A percentile compares a stretch with the other conserved stretches of the same genome.
Conservation (phyloP, 2,329 filamentous ascomycete species). For the Aspergillus sp. region DNA sequence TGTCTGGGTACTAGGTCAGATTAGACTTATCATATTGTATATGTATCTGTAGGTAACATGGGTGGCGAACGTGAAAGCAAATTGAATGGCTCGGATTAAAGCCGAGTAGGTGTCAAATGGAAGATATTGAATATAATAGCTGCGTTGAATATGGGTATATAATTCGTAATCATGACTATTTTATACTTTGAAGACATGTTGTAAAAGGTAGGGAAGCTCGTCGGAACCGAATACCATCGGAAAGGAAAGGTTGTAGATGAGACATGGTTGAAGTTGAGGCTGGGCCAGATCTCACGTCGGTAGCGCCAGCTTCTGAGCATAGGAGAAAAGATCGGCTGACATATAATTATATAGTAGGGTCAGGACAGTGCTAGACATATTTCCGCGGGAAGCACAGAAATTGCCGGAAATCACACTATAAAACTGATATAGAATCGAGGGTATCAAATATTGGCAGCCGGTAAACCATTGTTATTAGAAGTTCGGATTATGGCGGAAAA, state of each 20-base stretch:
- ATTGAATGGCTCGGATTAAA: neutral
- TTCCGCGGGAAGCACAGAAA: neutral
- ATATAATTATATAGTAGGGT: neutral
- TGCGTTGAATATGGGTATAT: neutral
- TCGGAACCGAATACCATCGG: neutral
- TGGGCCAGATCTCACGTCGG: too few species aligned
- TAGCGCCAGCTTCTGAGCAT: too few species aligned
- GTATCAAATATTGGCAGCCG: neutral
- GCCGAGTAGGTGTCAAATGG: neutral
- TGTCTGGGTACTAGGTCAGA: too few species aligned
- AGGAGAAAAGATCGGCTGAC: neutral
- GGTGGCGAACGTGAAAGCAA: neutral
- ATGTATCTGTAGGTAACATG: neutral
- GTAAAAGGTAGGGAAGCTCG: neutral
- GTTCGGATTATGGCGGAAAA: slow-evolving; percentile 11
- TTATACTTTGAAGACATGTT: neutral
- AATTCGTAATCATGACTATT: neutral
- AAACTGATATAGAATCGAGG: neutral
- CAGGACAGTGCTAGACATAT: neutral
- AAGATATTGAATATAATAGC: neutral
- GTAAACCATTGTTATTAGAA: neutral
- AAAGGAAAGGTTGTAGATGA: too few species aligned
- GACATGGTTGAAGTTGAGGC: too few species aligned
- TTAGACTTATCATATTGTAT: too few species aligned
- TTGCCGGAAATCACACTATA: neutral